Evolutionary conservation across 495 filamentous ascomycete species (phyloP), one percentile per base, ranked within the genome.

Genomic region (Penicillium arizonense): DNA sequence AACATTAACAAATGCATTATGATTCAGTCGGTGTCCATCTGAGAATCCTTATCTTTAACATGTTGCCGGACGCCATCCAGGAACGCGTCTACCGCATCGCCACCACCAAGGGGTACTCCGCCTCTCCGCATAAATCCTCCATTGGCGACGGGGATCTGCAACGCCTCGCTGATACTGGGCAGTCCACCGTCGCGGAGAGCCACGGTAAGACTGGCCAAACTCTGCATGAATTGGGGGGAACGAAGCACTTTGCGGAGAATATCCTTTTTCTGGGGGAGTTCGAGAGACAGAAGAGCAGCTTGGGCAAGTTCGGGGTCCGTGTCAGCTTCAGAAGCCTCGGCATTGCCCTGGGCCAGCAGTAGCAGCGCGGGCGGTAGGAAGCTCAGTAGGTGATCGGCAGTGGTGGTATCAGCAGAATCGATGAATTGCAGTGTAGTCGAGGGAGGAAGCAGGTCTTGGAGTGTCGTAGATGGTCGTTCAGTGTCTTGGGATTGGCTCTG

Each of bases 151-250:
- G 81, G 79, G 50, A 97, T 81, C 16, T 85, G 79, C 28, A 99
- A 69, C 20, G 91, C 91, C 56, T 96, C 90, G 18, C 90, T 87
- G 50, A 99, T 87, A 57, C 82, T 93, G 11, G 91, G 89, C 44
- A 99, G 71, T 0, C 90, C 94, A n/a, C 94, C 94, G 62, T 99
- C 93, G 50, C 93, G 75, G 40, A 99, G 77, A 20, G 94, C 94
- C 63, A 88, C 79, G 1, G 91, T 96, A 54, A 97, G 71, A 59
- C 88, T 91, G 0, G 84, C 80, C 32, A 96, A 69, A 58, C 90
- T 93, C 65, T 99, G 94, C 46, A 78, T 79, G 62, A 99, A 91
- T 59, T 97, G 94, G 30, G 94, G 94, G 56, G 87, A 91, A 46
- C 87, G 84, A n/a, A 97, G 73, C 13, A 97, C 91, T 57, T 84